Conservation (phyloP, 192 early-diverging fungal genomes). For the Jimgerdemannia lactiflua region DNA sequence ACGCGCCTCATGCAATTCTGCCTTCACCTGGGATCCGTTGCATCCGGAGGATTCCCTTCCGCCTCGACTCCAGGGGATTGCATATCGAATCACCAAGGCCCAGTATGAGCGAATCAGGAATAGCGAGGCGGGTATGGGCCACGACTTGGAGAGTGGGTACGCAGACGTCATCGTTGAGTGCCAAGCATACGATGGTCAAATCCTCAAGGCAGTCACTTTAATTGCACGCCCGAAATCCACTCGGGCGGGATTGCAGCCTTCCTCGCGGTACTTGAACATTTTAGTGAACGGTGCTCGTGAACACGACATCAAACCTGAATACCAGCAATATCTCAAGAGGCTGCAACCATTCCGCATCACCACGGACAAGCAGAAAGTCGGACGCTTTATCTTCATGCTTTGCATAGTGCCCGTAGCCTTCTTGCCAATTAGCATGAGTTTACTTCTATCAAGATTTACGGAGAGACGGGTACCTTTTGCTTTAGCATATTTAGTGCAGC, state of each 20-base stretch:
- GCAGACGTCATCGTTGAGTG: neutral
- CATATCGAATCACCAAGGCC: neutral
- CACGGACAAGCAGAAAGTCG: neutral
- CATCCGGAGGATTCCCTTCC: neutral
- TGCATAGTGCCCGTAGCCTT: neutral
- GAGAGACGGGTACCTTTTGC: neutral
- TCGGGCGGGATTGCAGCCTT: neutral
- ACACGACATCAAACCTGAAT: constrained; percentile 1
- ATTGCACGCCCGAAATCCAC: neutral
- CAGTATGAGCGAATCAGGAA: constrained; percentile 2
- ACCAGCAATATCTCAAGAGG: neutral
- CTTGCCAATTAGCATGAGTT: neutral
- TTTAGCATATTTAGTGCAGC: neutral
- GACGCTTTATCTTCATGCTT: neutral
- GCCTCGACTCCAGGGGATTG: neutral
- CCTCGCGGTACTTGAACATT: neutral
- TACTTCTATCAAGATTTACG: neutral
- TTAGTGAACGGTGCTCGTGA: neutral
- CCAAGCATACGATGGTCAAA: neutral
- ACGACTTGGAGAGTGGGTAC: neutral
- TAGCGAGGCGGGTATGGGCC: neutral
- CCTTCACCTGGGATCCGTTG: neutral
- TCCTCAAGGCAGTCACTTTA: neutral
- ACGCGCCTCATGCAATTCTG: neutral
- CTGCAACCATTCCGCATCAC: neutral